Evolutionary conservation across 177 flowering plant genomes (phyloP).

Genomic region (Vitis hybrid): DNA sequence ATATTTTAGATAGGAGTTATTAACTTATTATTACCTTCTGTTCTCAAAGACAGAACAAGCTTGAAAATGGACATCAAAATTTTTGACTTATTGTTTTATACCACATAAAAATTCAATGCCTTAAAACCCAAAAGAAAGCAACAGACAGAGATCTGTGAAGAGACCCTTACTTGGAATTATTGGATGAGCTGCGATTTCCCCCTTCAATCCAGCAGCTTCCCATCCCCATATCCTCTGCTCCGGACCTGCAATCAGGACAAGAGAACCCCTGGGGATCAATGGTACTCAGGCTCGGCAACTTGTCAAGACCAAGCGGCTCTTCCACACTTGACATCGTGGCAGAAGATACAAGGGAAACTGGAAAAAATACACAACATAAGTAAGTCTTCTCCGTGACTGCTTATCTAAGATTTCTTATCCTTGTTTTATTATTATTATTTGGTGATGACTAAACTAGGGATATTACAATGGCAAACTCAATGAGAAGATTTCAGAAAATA

Average conservation of each 20-base stretch:
- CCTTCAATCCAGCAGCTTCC: constrained; percentile 79
- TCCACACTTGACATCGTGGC: constrained; percentile 88
- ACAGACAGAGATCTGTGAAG: neutral
- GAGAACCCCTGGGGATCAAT: constrained; percentile 70
- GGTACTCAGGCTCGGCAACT: constrained; percentile 64
- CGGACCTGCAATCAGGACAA: constrained; percentile 75
- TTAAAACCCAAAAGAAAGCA: neutral
- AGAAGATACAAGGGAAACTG: constrained; percentile 29
- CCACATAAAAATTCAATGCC: neutral
- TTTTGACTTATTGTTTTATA: too few species aligned
- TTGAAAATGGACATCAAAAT: too few species aligned
- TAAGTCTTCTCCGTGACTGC: constrained; percentile 22
- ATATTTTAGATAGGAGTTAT: too few species aligned
- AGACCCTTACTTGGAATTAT: constrained; percentile 65
- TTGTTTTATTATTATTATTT: too few species aligned
- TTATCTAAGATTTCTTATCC: constrained; percentile 8
- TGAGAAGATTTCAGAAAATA: too few species aligned
- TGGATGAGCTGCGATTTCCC: constrained; percentile 79
- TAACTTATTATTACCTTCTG: too few species aligned
- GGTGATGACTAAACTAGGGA: too few species aligned
- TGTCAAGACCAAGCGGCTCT: constrained; percentile 82
- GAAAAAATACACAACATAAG: constrained; percentile 21
- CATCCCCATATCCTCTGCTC: constrained; percentile 63
- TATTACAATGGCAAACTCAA: too few species aligned
- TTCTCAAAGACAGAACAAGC: too few species aligned